Base-by-base conservation (phyloP, 2,329 filamentous ascomycete genomes). In the Stagonosporopsis cucurbitacearum region DNA sequence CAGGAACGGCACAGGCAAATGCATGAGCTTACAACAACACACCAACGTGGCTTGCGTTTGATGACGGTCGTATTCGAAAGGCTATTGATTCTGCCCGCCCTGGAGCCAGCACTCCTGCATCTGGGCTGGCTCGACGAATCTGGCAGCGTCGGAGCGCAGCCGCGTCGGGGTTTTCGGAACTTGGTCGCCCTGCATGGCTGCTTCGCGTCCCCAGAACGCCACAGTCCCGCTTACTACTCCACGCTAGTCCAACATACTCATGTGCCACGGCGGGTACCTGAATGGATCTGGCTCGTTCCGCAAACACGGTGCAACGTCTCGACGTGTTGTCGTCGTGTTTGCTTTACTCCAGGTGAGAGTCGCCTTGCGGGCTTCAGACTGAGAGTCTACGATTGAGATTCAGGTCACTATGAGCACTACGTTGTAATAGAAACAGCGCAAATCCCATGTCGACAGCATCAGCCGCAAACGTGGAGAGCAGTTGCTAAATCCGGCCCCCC, bases 71-170 rank as follows among this genome's bases (percentile, higher is more conserved):
- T 55, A 55, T 55, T 55, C 36, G 4, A 46, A 33, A 1, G 30
- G 46, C 46, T 50, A 55, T 55, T 28, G 52, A 55, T 50, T 55
- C 35, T 50, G 52, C 4, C 52, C 52, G 52, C 41, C 46, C 52
- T 45, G n/a, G 17, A 46, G 41, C 46, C 52, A 41, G 35, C 22
- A 46, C 35, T 15, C 46, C 52, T 50, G 9, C 4, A 55, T 45
- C 12, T 36, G 52, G 52, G 6, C 19, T 45, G 26, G 46, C 41
- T 46, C 40, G 46, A 50, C 52, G 41, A 46, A 43, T 50, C 40
- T 50, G 45, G 40, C 44, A 44, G 22, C 26, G 20, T 50, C 45
- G 40, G 45, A 45, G 40, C 35, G 11, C 50, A 19, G 39, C 45
- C 35, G 52, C 22, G 25, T 42, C 33, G 26, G 41, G 39, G 19